Evolutionary conservation across 495 filamentous ascomycete species (phyloP), one percentile per base, ranked within the genome.

Genomic region (Bombardia bombarda): DNA sequence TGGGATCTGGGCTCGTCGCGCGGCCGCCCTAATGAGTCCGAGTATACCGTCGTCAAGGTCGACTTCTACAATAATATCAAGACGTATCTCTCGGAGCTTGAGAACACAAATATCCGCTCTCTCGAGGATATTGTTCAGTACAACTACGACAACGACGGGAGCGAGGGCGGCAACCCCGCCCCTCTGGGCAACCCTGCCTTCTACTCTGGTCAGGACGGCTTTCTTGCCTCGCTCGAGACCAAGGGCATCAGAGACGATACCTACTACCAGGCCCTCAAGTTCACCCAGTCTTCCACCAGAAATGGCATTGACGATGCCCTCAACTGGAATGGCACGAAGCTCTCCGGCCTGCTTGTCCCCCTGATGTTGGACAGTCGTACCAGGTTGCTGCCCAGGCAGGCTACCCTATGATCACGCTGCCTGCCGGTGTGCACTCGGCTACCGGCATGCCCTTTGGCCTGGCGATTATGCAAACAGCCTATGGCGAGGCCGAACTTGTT

Each of bases 21-120:
- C 4, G 80, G 82, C 7, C 79, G 63, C 47, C 62, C 78, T 21
- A 83, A 87, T 50, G 75, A 86, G 55, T 82, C 77, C 13, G 84
- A 86, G 52, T 86, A 80, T 62, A 80, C 75, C 5, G 74, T 78
- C 40, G 69, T 86, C 45, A 86, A 85, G 55, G 77, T 80, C 7
- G 84, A 88, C 49, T 86, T 86, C 56, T 86, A 86, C 66, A 85
- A 86, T 63, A 77, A 84, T 63, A 77, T 88, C 49, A 62, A 63
- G 32, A 57, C 62, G 16, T 87, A 88, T 50, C 72, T 87, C 8
- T 60, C 77, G 24, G 78, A 82, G 47, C 68, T 87, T 4, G 54
- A 68, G 14, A 83, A 83, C 58, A 86, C 78, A 25, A 58, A 70
- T 20, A 76, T 87, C 47, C 69, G 69, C 20, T 72, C 71, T 4